Conservation (phyloP, 306 rosid species). For the Vicia villosa region DNA sequence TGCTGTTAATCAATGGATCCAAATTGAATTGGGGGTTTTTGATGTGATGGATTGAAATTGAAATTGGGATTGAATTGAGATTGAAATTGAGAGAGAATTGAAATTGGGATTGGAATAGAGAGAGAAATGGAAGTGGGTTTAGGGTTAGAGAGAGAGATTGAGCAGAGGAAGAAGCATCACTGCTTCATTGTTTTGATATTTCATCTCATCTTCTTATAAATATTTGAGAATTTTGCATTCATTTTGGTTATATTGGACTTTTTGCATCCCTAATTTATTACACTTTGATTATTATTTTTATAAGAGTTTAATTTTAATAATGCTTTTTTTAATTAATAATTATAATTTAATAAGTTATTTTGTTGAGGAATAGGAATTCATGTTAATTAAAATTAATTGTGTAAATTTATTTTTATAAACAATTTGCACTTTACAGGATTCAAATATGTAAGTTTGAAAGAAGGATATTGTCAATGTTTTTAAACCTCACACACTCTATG, state of each 20-base stretch:
- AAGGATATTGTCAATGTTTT: too few species aligned
- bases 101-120: not conserved
- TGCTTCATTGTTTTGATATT: conserved; percentile 37
- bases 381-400: too few species aligned
- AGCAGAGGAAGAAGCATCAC: conserved; percentile 49
- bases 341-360: too few species aligned
- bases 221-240: not conserved
- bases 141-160: conserved; percentile 28
- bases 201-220: conserved; percentile 14
- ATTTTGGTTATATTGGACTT: not conserved
- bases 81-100: not conserved
- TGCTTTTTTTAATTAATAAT: too few species aligned
- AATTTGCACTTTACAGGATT: too few species aligned
- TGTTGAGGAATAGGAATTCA: too few species aligned
- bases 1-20: conserved; percentile 27
- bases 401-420: too few species aligned
- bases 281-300: not conserved
- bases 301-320: too few species aligned
- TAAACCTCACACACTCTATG: too few species aligned
- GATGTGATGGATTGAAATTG: conserved; percentile 13
- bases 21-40: conserved; percentile 3
- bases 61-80: not conserved
- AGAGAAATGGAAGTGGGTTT: conserved; percentile 36
- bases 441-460: too few species aligned
- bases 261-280: not conserved